phyloP scores from a whole-genome alignment of 2,329 filamentous ascomycete species.

The Ophiocordyceps polyrhachis-furcata region DNA sequence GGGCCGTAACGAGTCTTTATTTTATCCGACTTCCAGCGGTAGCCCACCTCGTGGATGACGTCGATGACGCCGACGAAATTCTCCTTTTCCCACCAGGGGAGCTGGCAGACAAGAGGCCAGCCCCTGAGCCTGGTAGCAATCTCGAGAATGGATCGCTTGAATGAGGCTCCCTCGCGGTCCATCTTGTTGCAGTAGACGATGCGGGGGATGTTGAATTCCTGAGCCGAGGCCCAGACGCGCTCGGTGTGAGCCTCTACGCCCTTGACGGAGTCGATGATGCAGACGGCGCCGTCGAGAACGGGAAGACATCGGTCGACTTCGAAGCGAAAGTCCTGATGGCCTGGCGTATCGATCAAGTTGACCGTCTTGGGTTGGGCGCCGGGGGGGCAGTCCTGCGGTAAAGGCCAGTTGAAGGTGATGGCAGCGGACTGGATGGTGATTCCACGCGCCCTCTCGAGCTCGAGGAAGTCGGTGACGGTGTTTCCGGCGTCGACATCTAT shows the following conservation, averaged over 20 bases:
- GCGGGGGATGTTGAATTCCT: conserved; percentile 66
- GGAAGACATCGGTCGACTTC: conserved; percentile 83
- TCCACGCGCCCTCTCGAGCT: conserved; percentile 74
- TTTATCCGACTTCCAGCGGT: conserved; percentile 44
- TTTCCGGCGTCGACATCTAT: conserved; percentile 93
- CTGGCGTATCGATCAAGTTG: conserved; percentile 90
- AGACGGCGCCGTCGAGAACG: conserved; percentile 79
- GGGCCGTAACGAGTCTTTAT: conserved; percentile 18
- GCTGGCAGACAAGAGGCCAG: conserved; percentile 83
- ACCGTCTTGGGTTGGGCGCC: conserved; percentile 42
- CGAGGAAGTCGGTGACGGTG: conserved; percentile 91
- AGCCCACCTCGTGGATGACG: conserved; percentile 53
- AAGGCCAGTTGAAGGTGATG: conserved; percentile 89
- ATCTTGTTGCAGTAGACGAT: conserved; percentile 65
- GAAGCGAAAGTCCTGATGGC: conserved; percentile 94
- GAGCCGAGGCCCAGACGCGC: conserved; percentile 85
- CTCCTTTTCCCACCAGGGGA: conserved; percentile 82
- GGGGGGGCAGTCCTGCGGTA: conserved; percentile 22
- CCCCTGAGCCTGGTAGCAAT: conserved; percentile 61
- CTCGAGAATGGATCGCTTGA: conserved; percentile 71
- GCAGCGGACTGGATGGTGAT: conserved; percentile 97
- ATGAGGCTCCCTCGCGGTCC: conserved; percentile 59
- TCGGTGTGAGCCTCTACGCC: conserved; percentile 95
- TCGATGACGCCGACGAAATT: conserved; percentile 72
- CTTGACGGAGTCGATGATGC: conserved; percentile 79